Percentiles rank a stretch among this genome's conserved stretches.
Evolutionary conservation across 352 stramenopile species (phyloP).

Genomic region (Phytopythium mirpurense): DNA sequence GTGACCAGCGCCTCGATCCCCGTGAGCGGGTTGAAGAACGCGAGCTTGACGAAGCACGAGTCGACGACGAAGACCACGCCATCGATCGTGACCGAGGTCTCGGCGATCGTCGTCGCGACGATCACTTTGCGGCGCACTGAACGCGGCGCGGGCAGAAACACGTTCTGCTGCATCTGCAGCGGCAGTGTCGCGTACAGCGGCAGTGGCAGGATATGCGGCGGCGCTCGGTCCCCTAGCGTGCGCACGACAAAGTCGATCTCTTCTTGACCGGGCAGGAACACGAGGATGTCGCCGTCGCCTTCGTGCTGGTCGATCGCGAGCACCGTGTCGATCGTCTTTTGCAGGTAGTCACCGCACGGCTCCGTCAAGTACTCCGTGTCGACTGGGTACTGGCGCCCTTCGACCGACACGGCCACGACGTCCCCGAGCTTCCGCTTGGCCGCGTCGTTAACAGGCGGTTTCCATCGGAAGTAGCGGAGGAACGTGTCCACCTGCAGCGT

Average conservation of each 20-base stretch:
- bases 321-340: constrained; percentile 70
- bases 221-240: constrained; percentile 38
- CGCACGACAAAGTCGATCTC: constrained; percentile 92
- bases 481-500: constrained; percentile 86
- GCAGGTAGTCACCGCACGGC: constrained; percentile 59
- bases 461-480: constrained; percentile 85
- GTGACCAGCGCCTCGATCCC: constrained; percentile 87
- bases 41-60: constrained; percentile 76
- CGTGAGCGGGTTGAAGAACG: constrained; percentile 78
- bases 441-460: constrained; percentile 15
- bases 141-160: constrained; percentile 81
- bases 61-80: constrained; percentile 89
- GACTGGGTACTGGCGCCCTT: constrained; percentile 90
- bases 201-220: constrained; percentile 46
- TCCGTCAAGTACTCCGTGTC: constrained; percentile 88
- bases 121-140: constrained; percentile 75
- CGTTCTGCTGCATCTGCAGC: constrained; percentile 88
- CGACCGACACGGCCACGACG: constrained; percentile 63
- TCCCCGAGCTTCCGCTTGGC: constrained; percentile 21
- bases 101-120: constrained; percentile 90
- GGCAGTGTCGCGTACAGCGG: constrained; percentile 93
- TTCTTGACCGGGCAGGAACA: constrained; percentile 93
- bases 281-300: constrained; percentile 90
- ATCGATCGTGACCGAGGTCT: constrained; percentile 97
- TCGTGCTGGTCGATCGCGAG: constrained; percentile 65